These are phyloP conservation scores for Penicillium sp. DNA, from an alignment of 2,329 filamentous ascomycete genomes.

Conservation along the genomic window DNA sequence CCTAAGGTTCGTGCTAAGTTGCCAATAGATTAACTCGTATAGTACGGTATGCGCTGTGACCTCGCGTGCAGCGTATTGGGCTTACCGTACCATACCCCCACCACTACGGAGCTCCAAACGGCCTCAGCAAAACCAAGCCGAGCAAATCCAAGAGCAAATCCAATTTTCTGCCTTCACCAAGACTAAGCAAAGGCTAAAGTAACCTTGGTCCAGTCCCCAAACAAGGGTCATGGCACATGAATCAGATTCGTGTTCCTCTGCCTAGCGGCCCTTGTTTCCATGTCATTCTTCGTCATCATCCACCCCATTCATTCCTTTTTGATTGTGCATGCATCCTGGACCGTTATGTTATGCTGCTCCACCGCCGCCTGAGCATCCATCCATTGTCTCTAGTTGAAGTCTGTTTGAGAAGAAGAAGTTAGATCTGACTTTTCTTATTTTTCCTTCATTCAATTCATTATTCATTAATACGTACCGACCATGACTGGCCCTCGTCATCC, in stretches of 20 bases:
- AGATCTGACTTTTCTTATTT: neutral
- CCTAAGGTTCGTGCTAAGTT: neutral
- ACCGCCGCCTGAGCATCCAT: neutral
- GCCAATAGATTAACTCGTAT: neutral
- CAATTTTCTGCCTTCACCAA: neutral
- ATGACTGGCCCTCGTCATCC: constrained; percentile 1
- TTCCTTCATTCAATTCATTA: neutral
- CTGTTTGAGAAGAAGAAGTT: neutral
- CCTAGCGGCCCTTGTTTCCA: neutral
- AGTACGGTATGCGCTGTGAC: neutral
- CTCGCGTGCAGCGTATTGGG: neutral
- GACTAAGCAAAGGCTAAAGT: neutral
- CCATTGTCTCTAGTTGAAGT: neutral
- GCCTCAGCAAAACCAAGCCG: too few species aligned
- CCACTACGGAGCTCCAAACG: neutral
- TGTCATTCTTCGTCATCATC: neutral
- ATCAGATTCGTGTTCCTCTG: constrained; percentile 8
- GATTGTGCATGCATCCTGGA: neutral
- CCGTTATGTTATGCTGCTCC: neutral
- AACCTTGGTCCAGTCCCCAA: constrained; percentile 13
- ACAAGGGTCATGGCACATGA: constrained; percentile 14
- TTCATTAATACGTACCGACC: constrained; percentile 4
- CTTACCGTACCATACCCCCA: neutral
- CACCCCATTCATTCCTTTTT: neutral
- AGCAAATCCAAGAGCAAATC: too few species aligned